These are phyloP conservation scores for Aspergillus latus DNA, from an alignment of 2,329 filamentous ascomycete genomes.

Conservation along the genomic window DNA sequence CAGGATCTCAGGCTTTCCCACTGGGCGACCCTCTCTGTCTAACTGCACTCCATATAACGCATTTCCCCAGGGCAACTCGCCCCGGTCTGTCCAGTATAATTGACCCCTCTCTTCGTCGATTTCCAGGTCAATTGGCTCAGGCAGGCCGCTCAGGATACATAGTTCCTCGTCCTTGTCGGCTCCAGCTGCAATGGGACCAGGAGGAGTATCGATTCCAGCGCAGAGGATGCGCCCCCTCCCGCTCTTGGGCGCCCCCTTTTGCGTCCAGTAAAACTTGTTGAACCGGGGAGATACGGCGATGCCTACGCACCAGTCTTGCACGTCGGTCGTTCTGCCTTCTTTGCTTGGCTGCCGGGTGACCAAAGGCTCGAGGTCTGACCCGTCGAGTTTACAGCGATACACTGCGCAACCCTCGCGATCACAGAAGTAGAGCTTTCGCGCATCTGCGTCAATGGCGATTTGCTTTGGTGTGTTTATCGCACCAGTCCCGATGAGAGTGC, in stretches of 20 bases:
- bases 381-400: slow-evolving; percentile 39
- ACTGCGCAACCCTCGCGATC: slow-evolving; percentile 47
- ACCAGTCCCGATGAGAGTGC: slow-evolving; percentile 46
- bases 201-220: slow-evolving; percentile 46
- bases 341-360: slow-evolving; percentile 20
- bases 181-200: slow-evolving; percentile 31
- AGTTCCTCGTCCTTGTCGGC: slow-evolving; percentile 45
- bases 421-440: slow-evolving; percentile 40
- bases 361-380: slow-evolving; percentile 37
- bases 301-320: slow-evolving; percentile 56
- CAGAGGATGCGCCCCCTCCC: slow-evolving; percentile 55
- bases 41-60: slow-evolving; percentile 47
- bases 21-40: slow-evolving; percentile 19
- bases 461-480: slow-evolving; percentile 53
- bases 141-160: slow-evolving; percentile 47
- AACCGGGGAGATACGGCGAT: slow-evolving; percentile 48
- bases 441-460: slow-evolving; percentile 30
- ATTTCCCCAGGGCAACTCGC: slow-evolving; percentile 57
- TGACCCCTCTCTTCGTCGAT: slow-evolving; percentile 47
- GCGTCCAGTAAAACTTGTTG: slow-evolving; percentile 60
- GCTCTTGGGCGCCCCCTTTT: slow-evolving; percentile 58
- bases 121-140: slow-evolving; percentile 60
- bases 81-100: slow-evolving; percentile 63
- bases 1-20: slow-evolving; percentile 32
- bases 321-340: background rate